Conservation (phyloP, 805 yeast species). For the Myxozyma udenii region DNA sequence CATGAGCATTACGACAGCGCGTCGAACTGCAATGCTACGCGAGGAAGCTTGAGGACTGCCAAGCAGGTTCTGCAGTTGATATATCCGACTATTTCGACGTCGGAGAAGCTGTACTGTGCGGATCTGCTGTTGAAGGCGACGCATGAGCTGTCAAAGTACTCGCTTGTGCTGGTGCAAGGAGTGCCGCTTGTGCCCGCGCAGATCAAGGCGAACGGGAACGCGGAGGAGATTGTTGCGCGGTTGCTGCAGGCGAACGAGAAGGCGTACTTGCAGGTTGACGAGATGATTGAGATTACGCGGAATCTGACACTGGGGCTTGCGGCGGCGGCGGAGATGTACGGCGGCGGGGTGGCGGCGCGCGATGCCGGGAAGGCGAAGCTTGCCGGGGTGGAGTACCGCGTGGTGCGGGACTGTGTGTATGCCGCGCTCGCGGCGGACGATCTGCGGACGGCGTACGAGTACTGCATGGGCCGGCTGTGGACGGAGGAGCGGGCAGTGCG, state of each 20-base stretch:
- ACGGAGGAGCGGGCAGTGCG: slow-evolving; percentile 20
- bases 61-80: slow-evolving; percentile 31
- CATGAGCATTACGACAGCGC: slow-evolving; percentile 47
- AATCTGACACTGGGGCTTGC: slow-evolving; percentile 15
- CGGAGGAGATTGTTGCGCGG: slow-evolving; percentile 33
- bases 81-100: slow-evolving; percentile 4
- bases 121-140: slow-evolving; percentile 33
- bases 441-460: slow-evolving; percentile 55
- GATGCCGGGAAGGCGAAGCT: not conserved
- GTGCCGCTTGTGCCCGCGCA: slow-evolving; percentile 35
- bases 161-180: slow-evolving; percentile 35
- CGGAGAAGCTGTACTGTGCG: slow-evolving; percentile 28
- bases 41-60: slow-evolving; percentile 45
- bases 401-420: slow-evolving; percentile 53
- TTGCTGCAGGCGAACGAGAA: slow-evolving; percentile 37
- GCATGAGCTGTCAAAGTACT: slow-evolving; percentile 34
- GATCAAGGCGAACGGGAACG: slow-evolving; percentile 29
- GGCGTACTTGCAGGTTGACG: slow-evolving; percentile 35
- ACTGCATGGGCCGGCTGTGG: slow-evolving; percentile 32
- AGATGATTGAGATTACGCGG: slow-evolving; percentile 25
- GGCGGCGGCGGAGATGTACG: slow-evolving; percentile 1
- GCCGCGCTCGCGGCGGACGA: slow-evolving; percentile 62
- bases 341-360: not conserved
- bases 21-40: slow-evolving; percentile 42
- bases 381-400: slow-evolving; percentile 14